phyloP scores from a whole-genome alignment of 1,139 yeast genomes.

The Tardiomyces blankii region DNA sequence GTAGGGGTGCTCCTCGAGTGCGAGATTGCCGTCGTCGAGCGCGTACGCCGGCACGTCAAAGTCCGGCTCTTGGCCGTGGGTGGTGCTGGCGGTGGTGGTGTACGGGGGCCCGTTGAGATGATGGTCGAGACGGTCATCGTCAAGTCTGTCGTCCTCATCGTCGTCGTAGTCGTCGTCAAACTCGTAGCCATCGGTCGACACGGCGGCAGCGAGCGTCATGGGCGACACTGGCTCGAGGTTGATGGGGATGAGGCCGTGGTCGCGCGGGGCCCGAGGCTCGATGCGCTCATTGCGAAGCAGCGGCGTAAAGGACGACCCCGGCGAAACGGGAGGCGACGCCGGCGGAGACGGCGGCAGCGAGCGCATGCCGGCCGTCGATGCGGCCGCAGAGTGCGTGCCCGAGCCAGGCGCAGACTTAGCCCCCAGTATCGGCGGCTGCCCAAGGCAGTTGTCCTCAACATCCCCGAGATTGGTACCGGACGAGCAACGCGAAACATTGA shows the following conservation, averaged over 20 bases:
- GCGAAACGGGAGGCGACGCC: conserved; percentile 3
- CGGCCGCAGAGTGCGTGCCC: no score
- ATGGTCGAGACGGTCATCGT: no score
- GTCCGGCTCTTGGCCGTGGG: no score
- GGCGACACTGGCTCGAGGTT: conserved; percentile 16
- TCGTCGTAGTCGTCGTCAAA: conserved; percentile 1
- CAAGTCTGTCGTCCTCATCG: no score
- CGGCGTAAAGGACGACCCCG: no score
- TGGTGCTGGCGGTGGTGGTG: no score
- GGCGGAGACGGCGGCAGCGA: conserved; percentile 9
- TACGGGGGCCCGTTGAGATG: no score
- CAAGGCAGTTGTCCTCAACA: background rate
- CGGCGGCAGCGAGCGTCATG: conserved; percentile 10
- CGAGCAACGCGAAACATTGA: background rate
- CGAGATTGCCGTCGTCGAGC: conserved; percentile 5
- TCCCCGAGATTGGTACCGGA: background rate
- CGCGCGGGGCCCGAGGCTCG: conserved; percentile 11
- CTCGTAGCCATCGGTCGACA: background rate
- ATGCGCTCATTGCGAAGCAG: conserved; percentile 1
- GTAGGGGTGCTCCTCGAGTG: conserved; percentile 12
- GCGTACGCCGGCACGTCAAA: no score
- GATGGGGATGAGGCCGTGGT: conserved; percentile 11
- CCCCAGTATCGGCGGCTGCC: no score
- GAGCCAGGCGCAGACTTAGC: no score
- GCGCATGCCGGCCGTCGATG: background rate